Conservation (phyloP, 306 rosid genomes). For the Spatholobus suberectus region DNA sequence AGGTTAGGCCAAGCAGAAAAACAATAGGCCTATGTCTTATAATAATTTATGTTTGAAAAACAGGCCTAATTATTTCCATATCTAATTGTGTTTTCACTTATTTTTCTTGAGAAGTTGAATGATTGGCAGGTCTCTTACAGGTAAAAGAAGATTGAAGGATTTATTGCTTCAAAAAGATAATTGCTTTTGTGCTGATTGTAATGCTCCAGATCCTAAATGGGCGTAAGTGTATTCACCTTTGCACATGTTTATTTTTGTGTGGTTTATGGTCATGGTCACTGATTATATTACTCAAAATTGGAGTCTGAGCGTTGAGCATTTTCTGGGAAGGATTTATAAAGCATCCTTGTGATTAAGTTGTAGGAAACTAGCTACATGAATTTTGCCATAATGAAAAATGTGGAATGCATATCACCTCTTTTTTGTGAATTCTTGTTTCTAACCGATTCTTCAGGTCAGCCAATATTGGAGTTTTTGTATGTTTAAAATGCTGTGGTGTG, state of each 20-base stretch:
- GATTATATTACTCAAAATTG: background rate
- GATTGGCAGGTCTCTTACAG: slow-evolving; percentile 56
- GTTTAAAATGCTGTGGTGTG: slow-evolving; percentile 91
- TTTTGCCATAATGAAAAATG: slow-evolving; percentile 1
- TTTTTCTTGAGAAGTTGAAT: slow-evolving; percentile 44
- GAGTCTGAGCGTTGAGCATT: background rate
- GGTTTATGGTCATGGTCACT: slow-evolving; percentile 17
- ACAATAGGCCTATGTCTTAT: background rate
- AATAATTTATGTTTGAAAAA: slow-evolving; percentile 7
- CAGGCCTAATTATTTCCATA: background rate
- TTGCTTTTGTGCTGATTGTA: slow-evolving; percentile 86
- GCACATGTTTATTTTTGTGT: background rate
- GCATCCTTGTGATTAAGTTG: slow-evolving; percentile 24
- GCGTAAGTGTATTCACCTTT: slow-evolving; percentile 68
- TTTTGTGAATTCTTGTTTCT: slow-evolving; percentile 27
- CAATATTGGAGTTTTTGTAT: slow-evolving; percentile 92
- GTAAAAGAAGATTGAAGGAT: slow-evolving; percentile 78
- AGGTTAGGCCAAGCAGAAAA: background rate
- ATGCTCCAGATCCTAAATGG: slow-evolving; percentile 94
- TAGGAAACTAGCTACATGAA: slow-evolving; percentile 24
- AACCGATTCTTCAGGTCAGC: slow-evolving; percentile 72
- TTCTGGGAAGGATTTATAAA: slow-evolving; percentile 14
- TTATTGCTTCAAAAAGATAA: slow-evolving; percentile 81
- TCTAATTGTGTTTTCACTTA: slow-evolving; percentile 8
- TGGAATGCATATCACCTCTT: background rate